Percentiles rank a stretch among this genome's conserved stretches.
These are phyloP conservation scores for Myxozyma udenii DNA, from an alignment of 805 yeast species.

Conservation along the genomic window DNA sequence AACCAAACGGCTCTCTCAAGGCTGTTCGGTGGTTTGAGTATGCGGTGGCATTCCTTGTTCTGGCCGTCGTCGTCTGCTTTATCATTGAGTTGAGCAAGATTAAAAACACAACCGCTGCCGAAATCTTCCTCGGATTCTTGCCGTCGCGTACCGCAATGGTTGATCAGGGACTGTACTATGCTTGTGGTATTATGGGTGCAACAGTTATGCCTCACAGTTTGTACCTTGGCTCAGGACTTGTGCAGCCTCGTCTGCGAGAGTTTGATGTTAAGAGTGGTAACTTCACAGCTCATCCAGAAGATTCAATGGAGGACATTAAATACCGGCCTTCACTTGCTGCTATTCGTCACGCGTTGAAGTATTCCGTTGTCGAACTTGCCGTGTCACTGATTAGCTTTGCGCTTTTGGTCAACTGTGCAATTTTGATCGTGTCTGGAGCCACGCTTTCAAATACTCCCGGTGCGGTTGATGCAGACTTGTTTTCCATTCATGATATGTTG, in stretches of 20 bases:
- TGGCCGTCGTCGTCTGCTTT: conserved; percentile 83
- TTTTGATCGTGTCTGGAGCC: conserved; percentile 76
- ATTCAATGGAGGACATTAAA: conserved; percentile 25
- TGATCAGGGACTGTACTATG: conserved; percentile 68
- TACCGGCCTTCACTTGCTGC: conserved; percentile 75
- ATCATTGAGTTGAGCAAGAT: conserved; percentile 72
- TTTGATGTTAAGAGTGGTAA: conserved; percentile 68
- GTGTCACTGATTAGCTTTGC: conserved; percentile 76
- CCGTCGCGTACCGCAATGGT: conserved; percentile 51
- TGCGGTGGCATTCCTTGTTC: conserved; percentile 71
- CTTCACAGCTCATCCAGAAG: conserved; percentile 43
- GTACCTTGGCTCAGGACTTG: conserved; percentile 84
- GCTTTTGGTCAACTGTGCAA: conserved; percentile 79
- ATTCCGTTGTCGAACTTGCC: conserved; percentile 67
- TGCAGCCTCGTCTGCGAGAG: conserved; percentile 78
- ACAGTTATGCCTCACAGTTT: conserved; percentile 94
- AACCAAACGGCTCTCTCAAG: conserved; percentile 77
- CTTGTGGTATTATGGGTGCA: conserved; percentile 87
- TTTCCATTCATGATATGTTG: conserved; percentile 67
- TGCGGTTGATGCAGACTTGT: conserved; percentile 71
- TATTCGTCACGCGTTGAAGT: conserved; percentile 65
- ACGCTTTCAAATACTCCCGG: conserved; percentile 68
- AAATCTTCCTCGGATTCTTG: conserved; percentile 66
- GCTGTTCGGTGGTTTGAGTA: conserved; percentile 77
- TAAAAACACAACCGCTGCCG: conserved; percentile 47